Evolutionary conservation across 139 green algal genomes (phyloP).

Genomic region (Picochlorum sp.): DNA sequence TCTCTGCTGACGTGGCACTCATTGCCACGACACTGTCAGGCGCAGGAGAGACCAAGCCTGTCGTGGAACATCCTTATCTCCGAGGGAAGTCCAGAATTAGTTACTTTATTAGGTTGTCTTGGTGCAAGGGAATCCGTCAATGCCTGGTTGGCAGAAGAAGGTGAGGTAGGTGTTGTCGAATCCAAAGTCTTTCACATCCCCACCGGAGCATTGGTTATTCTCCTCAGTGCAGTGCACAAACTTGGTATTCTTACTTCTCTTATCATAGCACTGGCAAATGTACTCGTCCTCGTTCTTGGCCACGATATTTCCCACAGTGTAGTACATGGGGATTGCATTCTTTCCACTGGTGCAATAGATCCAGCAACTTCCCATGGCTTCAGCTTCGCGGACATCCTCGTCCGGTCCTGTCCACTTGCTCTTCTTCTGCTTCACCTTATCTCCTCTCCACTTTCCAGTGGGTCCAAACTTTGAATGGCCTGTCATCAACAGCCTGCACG

Average conservation of each 20-base stretch:
- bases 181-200: background rate
- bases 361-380: background rate
- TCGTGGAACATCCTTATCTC: no score
- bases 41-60: no score
- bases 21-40: no score
- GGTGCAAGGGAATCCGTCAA: background rate
- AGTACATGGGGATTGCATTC: background rate
- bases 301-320: background rate
- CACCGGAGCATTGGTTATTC: background rate
- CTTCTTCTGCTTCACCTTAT: slow-evolving; percentile 7
- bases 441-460: background rate
- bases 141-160: background rate
- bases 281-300: background rate
- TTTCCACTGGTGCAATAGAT: background rate
- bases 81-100: accelerated
- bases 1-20: no score
- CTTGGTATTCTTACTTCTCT: background rate
- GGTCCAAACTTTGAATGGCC: background rate
- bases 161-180: background rate
- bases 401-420: background rate
- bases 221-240: background rate
- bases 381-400: background rate
- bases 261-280: background rate
- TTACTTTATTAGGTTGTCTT: background rate
- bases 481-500: background rate